These are phyloP conservation scores for Aspergillus fijiensis DNA, from an alignment of 2,329 filamentous ascomycete species.

Conservation along the genomic window DNA sequence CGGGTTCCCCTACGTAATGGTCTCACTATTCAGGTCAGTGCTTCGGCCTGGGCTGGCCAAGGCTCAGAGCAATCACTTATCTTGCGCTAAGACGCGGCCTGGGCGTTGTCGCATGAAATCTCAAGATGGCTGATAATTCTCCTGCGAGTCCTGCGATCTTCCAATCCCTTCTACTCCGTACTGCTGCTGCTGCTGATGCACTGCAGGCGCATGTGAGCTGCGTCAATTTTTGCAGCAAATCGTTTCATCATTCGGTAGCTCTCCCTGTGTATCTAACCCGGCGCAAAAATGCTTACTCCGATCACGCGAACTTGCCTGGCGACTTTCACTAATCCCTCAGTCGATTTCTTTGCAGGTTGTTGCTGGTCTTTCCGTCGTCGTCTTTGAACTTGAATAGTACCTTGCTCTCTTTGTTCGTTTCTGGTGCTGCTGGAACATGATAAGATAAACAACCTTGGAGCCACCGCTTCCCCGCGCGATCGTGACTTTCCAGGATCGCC, in stretches of 20 bases:
- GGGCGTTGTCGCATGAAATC: not conserved
- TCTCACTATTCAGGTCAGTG: not conserved
- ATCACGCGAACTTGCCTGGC: conserved; percentile 10
- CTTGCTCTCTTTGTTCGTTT: conserved; percentile 1
- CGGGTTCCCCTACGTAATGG: not conserved
- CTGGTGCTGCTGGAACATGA: conserved; percentile 8
- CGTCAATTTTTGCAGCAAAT: conserved; percentile 16
- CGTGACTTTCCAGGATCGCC: not conserved
- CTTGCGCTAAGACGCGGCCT: conserved; percentile 3
- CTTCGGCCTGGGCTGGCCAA: not conserved
- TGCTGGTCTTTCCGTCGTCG: not conserved
- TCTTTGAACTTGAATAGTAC: not conserved
- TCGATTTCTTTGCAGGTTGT: not conserved
- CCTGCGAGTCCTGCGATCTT: conserved; percentile 6
- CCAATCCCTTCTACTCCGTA: not conserved
- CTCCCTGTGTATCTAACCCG: conserved; percentile 3
- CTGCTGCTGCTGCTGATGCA: conserved; percentile 8
- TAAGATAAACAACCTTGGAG: not conserved
- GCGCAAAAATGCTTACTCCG: not conserved
- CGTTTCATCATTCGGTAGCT: conserved; percentile 7
- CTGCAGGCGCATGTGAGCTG: conserved; percentile 12
- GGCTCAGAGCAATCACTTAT: not conserved
- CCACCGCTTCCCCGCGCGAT: not conserved
- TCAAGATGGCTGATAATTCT: not conserved
- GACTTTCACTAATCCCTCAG: not conserved